These are phyloP conservation scores for Setaria italica DNA, from an alignment of 202 grass and related monocot species.

Conservation along the genomic window DNA sequence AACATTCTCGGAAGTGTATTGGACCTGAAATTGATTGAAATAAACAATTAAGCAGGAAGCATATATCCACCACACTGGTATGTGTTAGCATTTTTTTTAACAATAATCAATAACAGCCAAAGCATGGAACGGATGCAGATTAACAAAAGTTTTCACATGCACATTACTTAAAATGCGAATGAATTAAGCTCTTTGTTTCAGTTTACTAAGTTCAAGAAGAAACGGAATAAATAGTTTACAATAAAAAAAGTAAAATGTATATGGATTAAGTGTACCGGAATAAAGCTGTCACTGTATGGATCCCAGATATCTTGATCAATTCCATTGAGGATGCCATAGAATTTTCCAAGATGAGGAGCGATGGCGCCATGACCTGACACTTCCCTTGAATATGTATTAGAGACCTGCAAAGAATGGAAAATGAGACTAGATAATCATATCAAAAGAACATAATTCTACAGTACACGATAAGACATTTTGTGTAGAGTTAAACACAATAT, in stretches of 20 bases:
- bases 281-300: constrained; percentile 72
- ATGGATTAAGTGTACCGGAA: constrained; percentile 68
- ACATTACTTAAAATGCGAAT: background rate
- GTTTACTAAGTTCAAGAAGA: constrained; percentile 25
- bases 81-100: background rate
- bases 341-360: constrained; percentile 81
- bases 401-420: constrained; percentile 60
- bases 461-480: background rate
- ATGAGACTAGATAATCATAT: background rate
- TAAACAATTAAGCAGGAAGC: constrained; percentile 6
- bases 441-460: constrained; percentile 1
- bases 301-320: constrained; percentile 99
- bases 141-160: background rate
- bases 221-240: background rate
- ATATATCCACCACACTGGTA: background rate
- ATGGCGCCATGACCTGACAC: constrained; percentile 79
- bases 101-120: background rate
- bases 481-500: constrained; percentile 1
- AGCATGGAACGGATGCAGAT: background rate
- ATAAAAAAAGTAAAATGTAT: constrained; percentile 20
- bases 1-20: constrained; percentile 78
- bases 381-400: constrained; percentile 89
- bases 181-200: background rate
- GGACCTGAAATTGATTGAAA: constrained; percentile 58
- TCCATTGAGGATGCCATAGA: constrained; percentile 88